Evolutionary conservation across 164 flowering plant species (phyloP), one percentile per base, ranked within the genome.

Genomic region (Sextonia rubra): DNA sequence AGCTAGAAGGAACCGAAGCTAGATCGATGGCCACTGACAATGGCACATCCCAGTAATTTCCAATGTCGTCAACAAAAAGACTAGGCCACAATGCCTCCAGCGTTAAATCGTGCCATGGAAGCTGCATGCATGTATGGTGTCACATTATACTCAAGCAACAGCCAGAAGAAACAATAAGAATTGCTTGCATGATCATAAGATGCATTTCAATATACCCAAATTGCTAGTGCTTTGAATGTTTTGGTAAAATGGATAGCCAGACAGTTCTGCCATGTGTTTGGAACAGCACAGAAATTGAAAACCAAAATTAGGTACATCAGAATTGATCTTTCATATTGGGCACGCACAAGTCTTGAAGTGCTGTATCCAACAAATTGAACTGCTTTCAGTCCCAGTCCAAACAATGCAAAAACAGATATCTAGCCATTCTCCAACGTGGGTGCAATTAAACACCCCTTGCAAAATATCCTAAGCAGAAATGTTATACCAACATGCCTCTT

Each of bases 11-110:
- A 75, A 87, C 71, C 3, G 97, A 86, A 71, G 92, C 93, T 47
- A 92, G 76, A 85, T 94, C 97, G 71, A 86, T 30, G 12, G 85
- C 84, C 80, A 87, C 62, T 27, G 89, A 75, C 9, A 87, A 80
- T 30, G 98, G 98, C 22, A 90, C 92, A 79, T 90, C 97, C 98
- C 97, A 92, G 73, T 88, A 94, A 30, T 80, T 85, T 48, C 97
- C 92, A 61, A 44, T 0, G 66, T 81, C 76, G 78, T 91, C 95
- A 17, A 91, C 83, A 78, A 90, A 92, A 74, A 92, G 93, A 52
- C 85, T 92, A 37, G 97, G 97, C 69, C 78, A 87, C 66, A 75
- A 82, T 73, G 90, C 90, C 79, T 90, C 98, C 77, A 87, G 68
- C 0, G 82, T 87, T 52, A 94, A 76, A 77, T 90, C 77, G 76